Percentiles rank a stretch among this genome's conserved stretches.
Conservation (phyloP, 2,329 filamentous ascomycete species). For the Escovopsis sp. region DNA sequence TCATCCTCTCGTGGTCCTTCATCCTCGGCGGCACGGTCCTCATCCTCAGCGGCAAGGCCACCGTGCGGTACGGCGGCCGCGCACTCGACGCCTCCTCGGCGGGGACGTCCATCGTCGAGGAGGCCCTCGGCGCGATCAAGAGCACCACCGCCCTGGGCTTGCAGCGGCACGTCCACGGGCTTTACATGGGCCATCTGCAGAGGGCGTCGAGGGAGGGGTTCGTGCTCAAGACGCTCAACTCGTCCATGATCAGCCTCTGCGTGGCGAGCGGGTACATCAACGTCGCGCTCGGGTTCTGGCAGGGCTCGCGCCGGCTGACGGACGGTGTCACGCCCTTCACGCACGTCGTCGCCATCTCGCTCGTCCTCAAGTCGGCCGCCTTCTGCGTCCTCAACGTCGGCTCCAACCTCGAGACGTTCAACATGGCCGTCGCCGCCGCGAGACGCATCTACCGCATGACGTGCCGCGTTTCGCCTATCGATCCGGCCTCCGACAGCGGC, state of each 20-base stretch:
- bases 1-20: slow-evolving; percentile 17
- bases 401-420: slow-evolving; percentile 65
- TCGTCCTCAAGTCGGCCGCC: slow-evolving; percentile 70
- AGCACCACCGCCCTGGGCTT: slow-evolving; percentile 24
- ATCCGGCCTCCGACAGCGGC: slow-evolving; percentile 54
- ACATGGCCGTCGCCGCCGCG: slow-evolving; percentile 59
- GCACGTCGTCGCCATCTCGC: slow-evolving; percentile 58
- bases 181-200: slow-evolving; percentile 12
- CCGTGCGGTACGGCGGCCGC: background rate
- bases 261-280: background rate
- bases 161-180: slow-evolving; percentile 15
- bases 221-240: slow-evolving; percentile 17
- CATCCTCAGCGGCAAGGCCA: too few relatives aligned
- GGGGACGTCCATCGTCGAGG: slow-evolving; percentile 17
- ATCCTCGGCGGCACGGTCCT: background rate
- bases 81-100: background rate
- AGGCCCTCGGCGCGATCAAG: slow-evolving; percentile 21
- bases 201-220: slow-evolving; percentile 13
- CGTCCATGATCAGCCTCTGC: slow-evolving; percentile 16
- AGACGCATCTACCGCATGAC: slow-evolving; percentile 76
- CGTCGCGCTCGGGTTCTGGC: slow-evolving; percentile 67
- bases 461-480: slow-evolving; percentile 49
- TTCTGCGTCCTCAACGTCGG: slow-evolving; percentile 67
- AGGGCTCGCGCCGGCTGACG: slow-evolving; percentile 54
- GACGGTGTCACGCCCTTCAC: slow-evolving; percentile 46